phyloP scores from a whole-genome alignment of 108 stramenopile genomes.

The Skeletonema tropicum region DNA sequence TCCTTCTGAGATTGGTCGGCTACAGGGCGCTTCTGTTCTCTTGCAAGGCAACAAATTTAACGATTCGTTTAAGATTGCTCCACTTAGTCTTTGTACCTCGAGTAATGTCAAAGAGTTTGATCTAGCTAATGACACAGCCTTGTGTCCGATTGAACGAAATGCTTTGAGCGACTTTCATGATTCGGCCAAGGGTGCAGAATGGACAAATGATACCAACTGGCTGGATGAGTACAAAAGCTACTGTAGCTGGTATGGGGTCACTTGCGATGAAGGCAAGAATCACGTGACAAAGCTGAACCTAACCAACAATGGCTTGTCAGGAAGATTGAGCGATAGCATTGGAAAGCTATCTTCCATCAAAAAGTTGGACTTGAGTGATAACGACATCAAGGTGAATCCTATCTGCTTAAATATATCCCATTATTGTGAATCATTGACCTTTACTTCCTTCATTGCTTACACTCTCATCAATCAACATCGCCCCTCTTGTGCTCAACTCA shows the following conservation, averaged over 20 bases:
- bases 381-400: conserved; percentile 30
- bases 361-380: conserved; percentile 56
- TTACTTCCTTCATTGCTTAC: neutral
- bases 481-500: neutral
- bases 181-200: neutral
- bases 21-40: neutral
- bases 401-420: neutral
- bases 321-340: conserved; percentile 56
- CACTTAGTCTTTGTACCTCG: neutral
- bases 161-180: conserved; percentile 1
- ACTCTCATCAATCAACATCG: neutral
- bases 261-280: conserved; percentile 6
- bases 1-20: neutral
- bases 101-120: conserved; percentile 5
- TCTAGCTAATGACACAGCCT: neutral
- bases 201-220: neutral
- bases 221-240: neutral
- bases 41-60: neutral
- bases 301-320: conserved; percentile 36
- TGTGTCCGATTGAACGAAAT: neutral
- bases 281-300: conserved; percentile 12
- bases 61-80: neutral
- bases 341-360: conserved; percentile 46
- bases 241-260: neutral
- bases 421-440: neutral